Conservation (phyloP, 495 filamentous ascomycete species). For the Penicillium ochrochloron region DNA sequence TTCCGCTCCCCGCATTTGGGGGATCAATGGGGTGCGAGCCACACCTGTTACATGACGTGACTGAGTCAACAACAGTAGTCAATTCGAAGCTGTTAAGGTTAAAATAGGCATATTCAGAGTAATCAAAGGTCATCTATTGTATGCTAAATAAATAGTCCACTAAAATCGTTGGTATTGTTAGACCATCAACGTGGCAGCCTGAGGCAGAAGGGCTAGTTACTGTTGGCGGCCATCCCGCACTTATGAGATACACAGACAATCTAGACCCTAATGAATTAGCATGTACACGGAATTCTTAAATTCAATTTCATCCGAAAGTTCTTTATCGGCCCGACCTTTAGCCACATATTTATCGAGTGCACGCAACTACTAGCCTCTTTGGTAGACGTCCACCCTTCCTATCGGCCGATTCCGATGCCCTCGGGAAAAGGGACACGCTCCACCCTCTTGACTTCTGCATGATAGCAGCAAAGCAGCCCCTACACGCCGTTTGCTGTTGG, state of each 20-base stretch:
- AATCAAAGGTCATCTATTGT: background rate
- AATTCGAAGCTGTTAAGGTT: background rate
- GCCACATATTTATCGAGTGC: background rate
- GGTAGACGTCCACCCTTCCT: conserved; percentile 11
- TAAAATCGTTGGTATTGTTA: background rate
- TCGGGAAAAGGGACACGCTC: conserved; percentile 30
- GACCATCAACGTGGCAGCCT: background rate
- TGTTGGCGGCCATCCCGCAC: background rate
- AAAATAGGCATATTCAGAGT: background rate
- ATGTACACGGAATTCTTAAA: background rate
- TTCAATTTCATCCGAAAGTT: background rate
- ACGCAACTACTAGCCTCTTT: conserved; percentile 12
- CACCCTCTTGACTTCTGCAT: conserved; percentile 15
- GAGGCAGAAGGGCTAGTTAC: background rate
- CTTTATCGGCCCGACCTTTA: conserved; percentile 5
- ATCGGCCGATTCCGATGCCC: conserved; percentile 39
- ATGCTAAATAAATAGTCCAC: background rate
- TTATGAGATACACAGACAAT: background rate
- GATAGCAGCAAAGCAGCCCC: conserved; percentile 7
- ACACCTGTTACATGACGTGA: conserved; percentile 28
- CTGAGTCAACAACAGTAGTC: conserved; percentile 1
- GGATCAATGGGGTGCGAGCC: conserved; percentile 7
- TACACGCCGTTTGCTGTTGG: background rate
- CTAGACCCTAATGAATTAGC: background rate
- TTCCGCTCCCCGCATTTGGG: conserved; percentile 26